These are phyloP conservation scores for Inonotus obliquus DNA, from an alignment of 1,284 basidiomycete species.

Conservation along the genomic window DNA sequence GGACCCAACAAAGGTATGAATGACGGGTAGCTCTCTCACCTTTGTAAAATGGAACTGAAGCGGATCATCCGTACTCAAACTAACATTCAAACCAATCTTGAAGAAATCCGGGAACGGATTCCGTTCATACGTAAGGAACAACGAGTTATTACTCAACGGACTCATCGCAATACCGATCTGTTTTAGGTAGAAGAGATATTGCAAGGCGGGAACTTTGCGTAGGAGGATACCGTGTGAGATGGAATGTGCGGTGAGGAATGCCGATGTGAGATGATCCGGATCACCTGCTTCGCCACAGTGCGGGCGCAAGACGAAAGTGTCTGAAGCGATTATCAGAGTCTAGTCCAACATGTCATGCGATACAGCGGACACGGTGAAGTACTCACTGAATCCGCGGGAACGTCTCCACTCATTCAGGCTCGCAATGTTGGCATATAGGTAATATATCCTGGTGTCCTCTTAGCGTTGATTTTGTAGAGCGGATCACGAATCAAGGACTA, in stretches of 20 bases:
- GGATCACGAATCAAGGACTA: background rate
- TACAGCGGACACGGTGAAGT: constrained; percentile 15
- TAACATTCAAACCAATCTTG: constrained; percentile 94
- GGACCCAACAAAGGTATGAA: background rate
- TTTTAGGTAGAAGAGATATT: constrained; percentile 94
- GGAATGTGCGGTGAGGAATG: constrained; percentile 95
- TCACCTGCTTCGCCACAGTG: constrained; percentile 99
- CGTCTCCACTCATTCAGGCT: constrained; percentile 93
- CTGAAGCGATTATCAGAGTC: constrained; percentile 38
- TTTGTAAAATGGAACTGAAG: constrained; percentile 97
- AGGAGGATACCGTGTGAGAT: constrained; percentile 98
- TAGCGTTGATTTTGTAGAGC: background rate
- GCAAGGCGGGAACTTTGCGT: constrained; percentile 92
- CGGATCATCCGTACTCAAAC: constrained; percentile 94
- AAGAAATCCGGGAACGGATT: constrained; percentile 98
- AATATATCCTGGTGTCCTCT: constrained; percentile 72
- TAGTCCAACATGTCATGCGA: background rate
- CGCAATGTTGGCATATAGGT: constrained; percentile 96
- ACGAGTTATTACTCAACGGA: constrained; percentile 94
- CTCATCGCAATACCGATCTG: constrained; percentile 99
- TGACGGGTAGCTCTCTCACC: constrained; percentile 46
- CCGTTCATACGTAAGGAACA: constrained; percentile 95
- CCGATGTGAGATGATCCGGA: constrained; percentile 93
- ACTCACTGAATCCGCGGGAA: constrained; percentile 84
- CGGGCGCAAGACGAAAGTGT: constrained; percentile 94